Conservation (phyloP, 164 flowering plant species). For the Tetrastigma voinierianum region DNA sequence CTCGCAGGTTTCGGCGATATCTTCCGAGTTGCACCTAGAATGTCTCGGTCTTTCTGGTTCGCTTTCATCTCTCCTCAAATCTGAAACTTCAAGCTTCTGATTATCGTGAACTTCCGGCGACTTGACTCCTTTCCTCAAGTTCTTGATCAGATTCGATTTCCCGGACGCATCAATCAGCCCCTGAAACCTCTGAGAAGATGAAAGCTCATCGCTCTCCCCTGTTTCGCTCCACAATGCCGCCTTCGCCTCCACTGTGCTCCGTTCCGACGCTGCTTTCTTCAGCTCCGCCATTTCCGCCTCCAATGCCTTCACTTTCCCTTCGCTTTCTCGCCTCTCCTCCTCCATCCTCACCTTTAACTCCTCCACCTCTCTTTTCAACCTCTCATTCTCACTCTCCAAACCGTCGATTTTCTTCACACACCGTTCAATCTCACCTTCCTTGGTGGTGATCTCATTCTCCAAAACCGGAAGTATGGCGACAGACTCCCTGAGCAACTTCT, state of each 20-base stretch:
- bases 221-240: slow-evolving; percentile 4
- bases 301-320: slow-evolving; percentile 18
- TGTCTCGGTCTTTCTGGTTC: slow-evolving; percentile 33
- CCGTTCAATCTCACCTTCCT: slow-evolving; percentile 46
- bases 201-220: slow-evolving; percentile 35
- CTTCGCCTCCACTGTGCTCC: slow-evolving; percentile 4
- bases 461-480: slow-evolving; percentile 63
- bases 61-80: slow-evolving; percentile 29
- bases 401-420: slow-evolving; percentile 25
- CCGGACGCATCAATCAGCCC: slow-evolving; percentile 41
- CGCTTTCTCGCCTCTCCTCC: slow-evolving; percentile 26
- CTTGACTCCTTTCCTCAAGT: slow-evolving; percentile 25
- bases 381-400: slow-evolving; percentile 54
- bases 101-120: slow-evolving; percentile 20
- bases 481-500: too few relatives aligned
- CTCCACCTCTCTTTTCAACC: slow-evolving; percentile 42
- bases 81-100: slow-evolving; percentile 18
- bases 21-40: slow-evolving; percentile 39
- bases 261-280: slow-evolving; percentile 24
- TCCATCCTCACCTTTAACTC: slow-evolving; percentile 25
- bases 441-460: slow-evolving; percentile 60
- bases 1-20: slow-evolving; percentile 30
- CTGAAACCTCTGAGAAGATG: slow-evolving; percentile 58
- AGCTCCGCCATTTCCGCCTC: slow-evolving; percentile 41
- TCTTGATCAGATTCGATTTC: slow-evolving; percentile 40